phyloP scores from a whole-genome alignment of 2,329 filamentous ascomycete species.

The Elsinoe necatrix region DNA sequence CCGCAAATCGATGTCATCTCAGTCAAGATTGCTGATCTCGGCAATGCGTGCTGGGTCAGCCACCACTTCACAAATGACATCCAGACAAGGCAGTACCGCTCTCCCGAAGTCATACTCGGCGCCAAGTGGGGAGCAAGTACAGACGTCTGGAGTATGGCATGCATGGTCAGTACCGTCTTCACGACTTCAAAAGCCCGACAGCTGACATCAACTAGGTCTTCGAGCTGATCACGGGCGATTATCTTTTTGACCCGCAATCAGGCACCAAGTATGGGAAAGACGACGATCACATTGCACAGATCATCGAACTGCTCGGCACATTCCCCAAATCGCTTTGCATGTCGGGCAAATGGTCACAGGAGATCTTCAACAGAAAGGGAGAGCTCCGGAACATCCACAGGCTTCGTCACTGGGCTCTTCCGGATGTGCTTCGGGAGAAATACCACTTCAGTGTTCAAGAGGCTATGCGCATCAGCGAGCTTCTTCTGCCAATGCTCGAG shows the following conservation, averaged over 20 bases:
- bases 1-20: conserved; percentile 70
- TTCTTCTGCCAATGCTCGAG: conserved; percentile 85
- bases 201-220: conserved; percentile 58
- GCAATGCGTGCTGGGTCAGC: conserved; percentile 97
- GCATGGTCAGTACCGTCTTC: conserved; percentile 64
- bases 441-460: conserved; percentile 90
- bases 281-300: conserved; percentile 97
- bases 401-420: conserved; percentile 87
- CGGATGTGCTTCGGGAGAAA: conserved; percentile 89
- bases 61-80: conserved; percentile 99
- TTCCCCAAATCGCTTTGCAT: conserved; percentile 90
- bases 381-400: conserved; percentile 96
- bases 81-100: conserved; percentile 93
- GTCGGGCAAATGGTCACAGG: conserved; percentile 92
- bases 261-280: conserved; percentile 99
- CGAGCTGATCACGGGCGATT: conserved; percentile 95
- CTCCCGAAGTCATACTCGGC: conserved; percentile 91
- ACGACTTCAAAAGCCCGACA: neutral
- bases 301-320: conserved; percentile 88
- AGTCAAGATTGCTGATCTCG: conserved; percentile 96
- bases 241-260: conserved; percentile 95
- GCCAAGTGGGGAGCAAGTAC: conserved; percentile 99
- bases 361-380: conserved; percentile 97
- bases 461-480: conserved; percentile 67
- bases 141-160: conserved; percentile 98